Base-by-base conservation (phyloP, 2,329 filamentous ascomycete species). In the Penicillium sp. region DNA sequence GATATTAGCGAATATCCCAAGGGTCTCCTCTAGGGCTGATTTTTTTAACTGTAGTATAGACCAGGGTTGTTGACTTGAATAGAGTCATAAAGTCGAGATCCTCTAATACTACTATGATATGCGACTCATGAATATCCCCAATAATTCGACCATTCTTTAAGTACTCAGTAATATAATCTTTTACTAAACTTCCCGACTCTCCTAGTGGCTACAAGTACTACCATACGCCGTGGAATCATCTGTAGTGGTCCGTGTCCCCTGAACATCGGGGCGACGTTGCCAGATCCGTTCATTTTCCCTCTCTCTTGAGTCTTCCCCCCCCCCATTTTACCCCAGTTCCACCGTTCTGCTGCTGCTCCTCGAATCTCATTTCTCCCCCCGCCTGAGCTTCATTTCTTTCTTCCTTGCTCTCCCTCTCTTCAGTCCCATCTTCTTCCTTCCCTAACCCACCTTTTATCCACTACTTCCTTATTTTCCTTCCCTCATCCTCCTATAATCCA, bases 191-290 rank as follows among this genome's bases (percentile, higher is more conserved):
- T 54, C 51, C 51, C 22, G 24, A 37, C 35, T 24, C 35, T 42
- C 51, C 51, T 42, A 54, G 51, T 54, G 51, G 51, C 51, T 28
- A 17, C 15, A 10, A 38, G 19, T 26, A 26, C 44, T 24, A 38
- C 42, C 33, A 19, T n/a, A 53, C 55, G 40, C 49, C 49, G 42
- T 53, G 50, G 40, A 64, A 55, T 35, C 9, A 40, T 28, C 38
- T 42, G 55, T 55, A 33, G 61, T 68, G 68, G 68, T 67, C 68
- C 68, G 68, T 70, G 67, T 68, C 67, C 67, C 58, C 65, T 67
- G 63, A 65, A 65, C 64, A 65, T 67, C 66, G 67, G 67, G 63
- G 63, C 66, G 61, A 68, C 66, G 63, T 70, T 69, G 66, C 68
- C 68, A 70, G 64, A 68, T 70, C 66, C 67, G 66, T 67, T 61